phyloP scores from a whole-genome alignment of 1,284 basidiomycete genomes.

The Pseudozyma flocculosa region DNA sequence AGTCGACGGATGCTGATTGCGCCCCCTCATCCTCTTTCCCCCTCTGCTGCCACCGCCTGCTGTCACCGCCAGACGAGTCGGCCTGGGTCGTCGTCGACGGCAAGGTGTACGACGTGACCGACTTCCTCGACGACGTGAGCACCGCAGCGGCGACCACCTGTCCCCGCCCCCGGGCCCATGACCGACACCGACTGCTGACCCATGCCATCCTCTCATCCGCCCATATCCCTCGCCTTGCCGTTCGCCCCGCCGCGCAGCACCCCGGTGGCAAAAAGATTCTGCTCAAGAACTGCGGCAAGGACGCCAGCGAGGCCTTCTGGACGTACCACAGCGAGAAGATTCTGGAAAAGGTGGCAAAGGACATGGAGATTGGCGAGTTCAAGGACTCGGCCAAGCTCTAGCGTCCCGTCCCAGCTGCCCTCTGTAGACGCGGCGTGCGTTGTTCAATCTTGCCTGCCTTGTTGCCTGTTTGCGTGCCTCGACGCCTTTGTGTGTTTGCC shows the following conservation, averaged over 20 bases:
- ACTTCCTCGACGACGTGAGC: conserved; percentile 56
- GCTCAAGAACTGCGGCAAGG: conserved; percentile 55
- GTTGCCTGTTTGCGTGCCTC: too few species aligned
- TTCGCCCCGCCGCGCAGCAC: conserved; percentile 41
- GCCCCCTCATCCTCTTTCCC: background rate
- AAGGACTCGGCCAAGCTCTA: conserved; percentile 49
- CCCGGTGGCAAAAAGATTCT: conserved; percentile 58
- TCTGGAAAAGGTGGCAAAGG: conserved; percentile 41
- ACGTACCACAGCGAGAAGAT: conserved; percentile 55
- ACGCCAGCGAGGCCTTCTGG: conserved; percentile 54
- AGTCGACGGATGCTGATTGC: too few species aligned
- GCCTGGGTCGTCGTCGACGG: conserved; percentile 55
- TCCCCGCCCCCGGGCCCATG: too few species aligned
- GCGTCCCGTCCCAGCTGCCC: too few species aligned
- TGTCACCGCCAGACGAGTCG: conserved; percentile 40
- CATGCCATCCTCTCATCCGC: too few species aligned
- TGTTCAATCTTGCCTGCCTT: too few species aligned
- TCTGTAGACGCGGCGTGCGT: too few species aligned
- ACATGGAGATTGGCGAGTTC: conserved; percentile 51
- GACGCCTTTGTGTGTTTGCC: too few species aligned
- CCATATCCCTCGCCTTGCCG: too few species aligned
- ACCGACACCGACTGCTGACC: too few species aligned
- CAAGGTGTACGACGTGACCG: conserved; percentile 57
- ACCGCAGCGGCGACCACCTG: too few species aligned
- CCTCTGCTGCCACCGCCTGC: background rate